phyloP scores from a whole-genome alignment of 805 yeast genomes.

The Barnettozyma wickerhamii region DNA sequence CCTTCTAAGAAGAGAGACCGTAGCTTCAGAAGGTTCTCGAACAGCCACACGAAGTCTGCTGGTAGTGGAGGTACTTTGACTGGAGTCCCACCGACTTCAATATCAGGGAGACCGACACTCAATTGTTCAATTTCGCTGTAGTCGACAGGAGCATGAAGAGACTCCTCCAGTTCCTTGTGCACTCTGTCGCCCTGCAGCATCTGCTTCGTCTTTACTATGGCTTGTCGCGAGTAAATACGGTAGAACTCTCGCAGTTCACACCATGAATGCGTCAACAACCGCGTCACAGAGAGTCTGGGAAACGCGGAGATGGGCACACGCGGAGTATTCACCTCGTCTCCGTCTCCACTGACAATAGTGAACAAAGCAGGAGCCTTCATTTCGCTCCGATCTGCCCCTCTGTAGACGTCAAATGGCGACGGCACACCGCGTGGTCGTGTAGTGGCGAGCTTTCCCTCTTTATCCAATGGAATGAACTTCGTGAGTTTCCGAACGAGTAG shows the following conservation, averaged over 20 bases:
- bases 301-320: slow-evolving; percentile 7
- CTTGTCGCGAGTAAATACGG: slow-evolving; percentile 43
- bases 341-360: too few relatives aligned
- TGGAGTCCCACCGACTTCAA: background rate
- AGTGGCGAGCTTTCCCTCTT: background rate
- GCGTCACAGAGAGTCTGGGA: slow-evolving; percentile 54
- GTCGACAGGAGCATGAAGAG: slow-evolving; percentile 35
- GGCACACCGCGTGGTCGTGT: slow-evolving; percentile 5
- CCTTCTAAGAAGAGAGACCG: slow-evolving; percentile 40
- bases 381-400: too few relatives aligned
- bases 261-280: slow-evolving; percentile 55
- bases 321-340: background rate
- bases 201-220: slow-evolving; percentile 31
- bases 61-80: background rate
- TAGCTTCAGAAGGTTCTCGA: slow-evolving; percentile 39
- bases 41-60: slow-evolving; percentile 2
- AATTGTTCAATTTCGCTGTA: slow-evolving; percentile 1
- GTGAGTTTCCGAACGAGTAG: background rate
- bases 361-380: too few relatives aligned
- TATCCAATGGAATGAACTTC: slow-evolving; percentile 1
- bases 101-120: background rate
- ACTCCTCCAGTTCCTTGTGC: slow-evolving; percentile 45
- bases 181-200: slow-evolving; percentile 43
- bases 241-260: slow-evolving; percentile 62
- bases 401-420: slow-evolving; percentile 18